phyloP scores from a whole-genome alignment of 192 early-diverging fungal species.

The Backusella mclennaniae region DNA sequence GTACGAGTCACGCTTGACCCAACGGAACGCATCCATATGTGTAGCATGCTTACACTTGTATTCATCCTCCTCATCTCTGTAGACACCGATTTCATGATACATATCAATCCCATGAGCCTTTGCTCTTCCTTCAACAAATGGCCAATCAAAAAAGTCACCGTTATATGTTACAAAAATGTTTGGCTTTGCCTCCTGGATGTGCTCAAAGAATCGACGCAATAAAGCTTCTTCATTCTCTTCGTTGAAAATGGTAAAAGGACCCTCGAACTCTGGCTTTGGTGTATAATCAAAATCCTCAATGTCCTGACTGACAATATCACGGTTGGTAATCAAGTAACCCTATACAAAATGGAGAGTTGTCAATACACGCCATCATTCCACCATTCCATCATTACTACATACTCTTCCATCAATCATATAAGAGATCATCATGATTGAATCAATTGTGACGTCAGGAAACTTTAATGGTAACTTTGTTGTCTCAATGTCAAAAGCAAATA shows the following conservation, averaged over 20 bases:
- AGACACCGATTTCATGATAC: slow-evolving; percentile 87
- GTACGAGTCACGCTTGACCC: slow-evolving; percentile 99
- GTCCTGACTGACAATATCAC: slow-evolving; percentile 92
- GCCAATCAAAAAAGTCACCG: slow-evolving; percentile 99
- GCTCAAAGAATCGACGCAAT: slow-evolving; percentile 87
- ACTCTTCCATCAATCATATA: slow-evolving; percentile 99
- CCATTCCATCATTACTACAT: not conserved
- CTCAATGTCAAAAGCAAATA: slow-evolving; percentile 97
- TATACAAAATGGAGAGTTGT: slow-evolving; percentile 22
- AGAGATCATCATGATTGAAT: slow-evolving; percentile 99
- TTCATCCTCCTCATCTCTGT: slow-evolving; percentile 75
- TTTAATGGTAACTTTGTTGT: slow-evolving; percentile 97
- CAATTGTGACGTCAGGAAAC: slow-evolving; percentile 89
- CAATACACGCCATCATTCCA: not conserved
- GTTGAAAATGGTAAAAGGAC: slow-evolving; percentile 97
- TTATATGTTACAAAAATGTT: slow-evolving; percentile 96
- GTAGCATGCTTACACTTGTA: slow-evolving; percentile 85
- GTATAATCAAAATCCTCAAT: slow-evolving; percentile 99
- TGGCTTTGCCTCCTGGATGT: slow-evolving; percentile 80
- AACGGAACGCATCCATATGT: slow-evolving; percentile 96
- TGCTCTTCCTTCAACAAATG: slow-evolving; percentile 89
- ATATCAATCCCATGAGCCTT: slow-evolving; percentile 81
- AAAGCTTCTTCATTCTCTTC: slow-evolving; percentile 82
- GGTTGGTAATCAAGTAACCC: slow-evolving; percentile 97
- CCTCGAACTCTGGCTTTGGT: slow-evolving; percentile 92